Conservation (phyloP, 176 grass and related monocot species). For the Oryza brachyantha region DNA sequence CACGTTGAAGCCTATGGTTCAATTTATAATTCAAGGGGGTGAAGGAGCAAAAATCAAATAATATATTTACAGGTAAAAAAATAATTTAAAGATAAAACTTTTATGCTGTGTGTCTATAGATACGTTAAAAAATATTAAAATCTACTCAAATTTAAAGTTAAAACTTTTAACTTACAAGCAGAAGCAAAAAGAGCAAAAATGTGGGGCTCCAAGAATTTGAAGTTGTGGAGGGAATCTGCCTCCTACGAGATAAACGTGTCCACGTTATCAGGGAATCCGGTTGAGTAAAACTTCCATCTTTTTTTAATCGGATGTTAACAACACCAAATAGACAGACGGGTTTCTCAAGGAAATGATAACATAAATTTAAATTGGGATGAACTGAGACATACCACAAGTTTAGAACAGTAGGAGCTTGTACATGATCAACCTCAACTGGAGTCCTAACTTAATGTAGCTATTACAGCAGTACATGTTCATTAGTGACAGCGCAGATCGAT, state of each 20-base stretch:
- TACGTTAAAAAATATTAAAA: too few relatives aligned
- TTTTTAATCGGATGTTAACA: neutral
- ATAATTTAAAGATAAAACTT: too few relatives aligned
- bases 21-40: neutral
- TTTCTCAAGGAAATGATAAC: neutral
- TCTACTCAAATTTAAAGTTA: too few relatives aligned
- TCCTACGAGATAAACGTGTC: neutral
- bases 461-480: constrained; percentile 8
- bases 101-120: too few relatives aligned
- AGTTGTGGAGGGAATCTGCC: neutral
- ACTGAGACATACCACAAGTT: neutral
- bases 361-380: neutral
- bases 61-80: too few relatives aligned
- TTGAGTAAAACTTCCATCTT: neutral
- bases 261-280: neutral
- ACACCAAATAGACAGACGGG: neutral
- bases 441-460: neutral
- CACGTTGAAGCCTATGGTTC: neutral
- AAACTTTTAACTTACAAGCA: too few relatives aligned
- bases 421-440: neutral
- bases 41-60: too few relatives aligned
- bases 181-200: too few relatives aligned
- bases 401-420: neutral
- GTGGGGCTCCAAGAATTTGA: neutral
- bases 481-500: neutral